phyloP scores from a whole-genome alignment of 2,329 filamentous ascomycete species.

The Apiospora hydei region DNA sequence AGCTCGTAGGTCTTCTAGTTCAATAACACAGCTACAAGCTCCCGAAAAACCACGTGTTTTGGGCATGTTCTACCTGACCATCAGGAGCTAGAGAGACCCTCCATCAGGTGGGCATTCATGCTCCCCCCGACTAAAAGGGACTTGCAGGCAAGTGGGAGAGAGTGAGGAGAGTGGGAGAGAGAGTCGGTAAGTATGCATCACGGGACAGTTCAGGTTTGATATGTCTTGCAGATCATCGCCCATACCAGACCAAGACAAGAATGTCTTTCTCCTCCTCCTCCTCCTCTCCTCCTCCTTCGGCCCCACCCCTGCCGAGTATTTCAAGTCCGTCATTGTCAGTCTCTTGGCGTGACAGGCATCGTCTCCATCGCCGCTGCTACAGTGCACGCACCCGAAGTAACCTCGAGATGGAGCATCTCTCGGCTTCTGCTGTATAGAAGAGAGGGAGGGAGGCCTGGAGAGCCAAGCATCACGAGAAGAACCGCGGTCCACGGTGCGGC shows the following conservation, averaged over 20 bases:
- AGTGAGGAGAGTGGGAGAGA: background rate
- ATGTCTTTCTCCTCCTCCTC: background rate
- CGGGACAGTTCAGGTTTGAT: background rate
- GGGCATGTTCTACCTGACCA: background rate
- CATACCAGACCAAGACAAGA: background rate
- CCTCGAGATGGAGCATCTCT: background rate
- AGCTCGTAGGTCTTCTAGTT: background rate
- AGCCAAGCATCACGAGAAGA: background rate
- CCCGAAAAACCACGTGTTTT: conserved; percentile 8
- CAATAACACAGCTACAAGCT: background rate
- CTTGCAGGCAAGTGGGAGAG: too few species aligned
- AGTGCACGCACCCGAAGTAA: background rate
- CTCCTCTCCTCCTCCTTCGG: background rate
- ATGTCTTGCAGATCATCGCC: background rate
- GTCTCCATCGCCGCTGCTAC: conserved; percentile 6
- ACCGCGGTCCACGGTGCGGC: too few species aligned
- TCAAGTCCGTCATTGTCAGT: background rate
- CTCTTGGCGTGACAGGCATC: background rate
- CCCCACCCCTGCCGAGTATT: background rate
- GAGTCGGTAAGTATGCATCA: background rate
- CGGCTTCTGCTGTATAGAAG: background rate
- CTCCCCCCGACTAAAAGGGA: background rate
- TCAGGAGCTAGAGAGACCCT: background rate
- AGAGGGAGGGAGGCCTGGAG: background rate
- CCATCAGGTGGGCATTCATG: background rate